Percentiles rank a stretch among this genome's conserved stretches.
phyloP scores from a whole-genome alignment of 495 filamentous ascomycete species.

The Podospora australis region DNA sequence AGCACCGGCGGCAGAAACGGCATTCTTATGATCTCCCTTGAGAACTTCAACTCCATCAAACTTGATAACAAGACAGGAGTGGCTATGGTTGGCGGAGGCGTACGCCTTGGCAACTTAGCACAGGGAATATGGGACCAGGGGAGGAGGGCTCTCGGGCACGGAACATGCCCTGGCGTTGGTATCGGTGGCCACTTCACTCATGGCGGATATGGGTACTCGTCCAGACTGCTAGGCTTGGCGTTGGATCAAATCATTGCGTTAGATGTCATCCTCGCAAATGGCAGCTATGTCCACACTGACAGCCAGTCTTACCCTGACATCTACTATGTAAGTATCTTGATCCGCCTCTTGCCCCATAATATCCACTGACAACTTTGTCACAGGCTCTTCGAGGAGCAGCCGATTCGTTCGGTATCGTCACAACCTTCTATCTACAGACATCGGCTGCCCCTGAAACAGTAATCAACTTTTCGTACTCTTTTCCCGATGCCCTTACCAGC shows the following conservation, averaged over 20 bases:
- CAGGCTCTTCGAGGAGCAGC: slow-evolving; percentile 52
- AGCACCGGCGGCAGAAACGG: slow-evolving; percentile 43
- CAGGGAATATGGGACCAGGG: slow-evolving; percentile 43
- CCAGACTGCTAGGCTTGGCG: slow-evolving; percentile 57
- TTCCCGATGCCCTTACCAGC: slow-evolving; percentile 2
- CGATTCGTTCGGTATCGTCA: slow-evolving; percentile 54
- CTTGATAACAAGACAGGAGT: slow-evolving; percentile 33
- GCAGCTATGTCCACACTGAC: slow-evolving; percentile 38
- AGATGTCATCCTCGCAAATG: slow-evolving; percentile 61
- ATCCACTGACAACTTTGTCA: slow-evolving; percentile 1
- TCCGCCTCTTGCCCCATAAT: background rate
- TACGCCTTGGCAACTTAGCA: slow-evolving; percentile 55
- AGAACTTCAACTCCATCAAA: slow-evolving; percentile 29
- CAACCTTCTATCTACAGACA: slow-evolving; percentile 48
- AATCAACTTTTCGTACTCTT: slow-evolving; percentile 27
- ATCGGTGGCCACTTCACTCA: slow-evolving; percentile 63
- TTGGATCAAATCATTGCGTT: slow-evolving; percentile 56
- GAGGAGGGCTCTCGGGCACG: slow-evolving; percentile 55
- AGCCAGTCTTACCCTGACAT: slow-evolving; percentile 38
- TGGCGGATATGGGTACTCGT: slow-evolving; percentile 58
- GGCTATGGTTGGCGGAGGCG: slow-evolving; percentile 52
- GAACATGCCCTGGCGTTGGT: slow-evolving; percentile 55
- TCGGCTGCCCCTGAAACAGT: slow-evolving; percentile 42
- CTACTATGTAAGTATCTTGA: slow-evolving; percentile 38
- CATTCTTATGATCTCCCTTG: slow-evolving; percentile 45